Percentiles rank a stretch among this genome's conserved stretches.
Evolutionary conservation across 1,284 basidiomycete genomes (phyloP).

Genomic region (Phellopilus nigrolimitatus): DNA sequence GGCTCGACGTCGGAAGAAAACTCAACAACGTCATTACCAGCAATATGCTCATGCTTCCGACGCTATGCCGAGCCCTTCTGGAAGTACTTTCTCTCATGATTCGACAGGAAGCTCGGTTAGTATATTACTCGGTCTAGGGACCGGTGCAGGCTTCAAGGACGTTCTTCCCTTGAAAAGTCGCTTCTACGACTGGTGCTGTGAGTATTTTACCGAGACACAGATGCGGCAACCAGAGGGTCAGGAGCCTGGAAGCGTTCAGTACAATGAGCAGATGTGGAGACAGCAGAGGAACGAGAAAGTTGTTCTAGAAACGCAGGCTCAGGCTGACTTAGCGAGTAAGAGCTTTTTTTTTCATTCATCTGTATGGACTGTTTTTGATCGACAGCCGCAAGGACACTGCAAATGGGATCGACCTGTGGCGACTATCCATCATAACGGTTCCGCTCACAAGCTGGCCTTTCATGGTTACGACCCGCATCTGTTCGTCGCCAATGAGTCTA

Average conservation of each 20-base stretch:
- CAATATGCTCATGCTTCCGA: constrained; percentile 24
- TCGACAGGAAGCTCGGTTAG: constrained; percentile 45
- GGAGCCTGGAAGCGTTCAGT: constrained; percentile 90
- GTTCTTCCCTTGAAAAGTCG: constrained; percentile 84
- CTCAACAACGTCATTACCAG: constrained; percentile 33
- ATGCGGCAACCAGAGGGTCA: constrained; percentile 97
- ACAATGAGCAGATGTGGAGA: constrained; percentile 96
- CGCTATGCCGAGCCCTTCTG: constrained; percentile 58
- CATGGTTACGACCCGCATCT: constrained; percentile 92
- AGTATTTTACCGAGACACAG: constrained; percentile 98
- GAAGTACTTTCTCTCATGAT: constrained; percentile 70
- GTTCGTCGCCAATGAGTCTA: constrained; percentile 80
- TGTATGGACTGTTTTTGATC: constrained; percentile 6
- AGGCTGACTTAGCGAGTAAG: constrained; percentile 69
- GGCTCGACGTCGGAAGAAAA: constrained; percentile 52
- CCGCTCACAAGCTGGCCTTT: constrained; percentile 80
- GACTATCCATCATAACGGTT: constrained; percentile 63
- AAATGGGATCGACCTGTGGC: constrained; percentile 82
- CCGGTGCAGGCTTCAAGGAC: constrained; percentile 65
- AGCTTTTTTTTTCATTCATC: too few relatives aligned
- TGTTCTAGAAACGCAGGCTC: constrained; percentile 63
- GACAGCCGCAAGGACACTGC: constrained; percentile 36
- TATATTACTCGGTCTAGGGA: constrained; percentile 69
- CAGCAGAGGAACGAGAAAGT: constrained; percentile 87
- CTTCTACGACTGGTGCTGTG: constrained; percentile 95